Evolutionary conservation across 1,284 basidiomycete genomes (phyloP), one percentile per base, ranked within the genome.

Genomic region (Puccinia coronata): DNA sequence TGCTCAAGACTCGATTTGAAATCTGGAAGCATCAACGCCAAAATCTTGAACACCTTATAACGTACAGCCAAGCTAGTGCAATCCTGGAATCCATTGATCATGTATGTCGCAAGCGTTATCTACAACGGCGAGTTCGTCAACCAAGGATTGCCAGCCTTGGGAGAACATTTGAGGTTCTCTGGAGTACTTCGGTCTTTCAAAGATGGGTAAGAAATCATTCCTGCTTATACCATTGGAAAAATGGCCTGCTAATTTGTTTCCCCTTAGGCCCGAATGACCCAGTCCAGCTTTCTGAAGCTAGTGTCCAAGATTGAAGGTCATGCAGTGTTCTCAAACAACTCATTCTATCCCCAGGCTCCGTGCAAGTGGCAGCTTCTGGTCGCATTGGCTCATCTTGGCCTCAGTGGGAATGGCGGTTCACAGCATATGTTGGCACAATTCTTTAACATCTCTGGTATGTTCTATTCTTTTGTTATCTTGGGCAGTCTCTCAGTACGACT

Each of bases 291-390:
- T 20, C 4, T 12, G 23, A 51, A 16, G 49, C 49, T 51, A 4
- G 11, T 14, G 12, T 9, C 8, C 4, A 51, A 51, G 23, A 51
- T 51, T 20, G 23, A 51, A 20, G 49, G 23, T 20, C 49, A 51
- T 20, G 12, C 49, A 20, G 43, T 51, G 18, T 71, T 71, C 36
- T 53, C 20, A 41, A 71, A 71, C 36, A 49, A 71, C 43, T 71
- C 69, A 41, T 49, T 2, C 3, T 16, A 53, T 49, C 12, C 43
- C 3, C 69, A 71, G 34, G 69, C 25, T 6, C 69, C 51, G 25
- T 36, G 39, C 20, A 28, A 71, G 28, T 71, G 43, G 41, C 39
- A 71, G 69, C 43, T 71, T n/a, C 39, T 71, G 5, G 69, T 71
- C 11, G 39, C 39, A 18, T 31, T 70, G 39, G 39, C 36, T 14